Conservation (phyloP, 1,284 basidiomycete species). For the Bjerkandera adusta region DNA sequence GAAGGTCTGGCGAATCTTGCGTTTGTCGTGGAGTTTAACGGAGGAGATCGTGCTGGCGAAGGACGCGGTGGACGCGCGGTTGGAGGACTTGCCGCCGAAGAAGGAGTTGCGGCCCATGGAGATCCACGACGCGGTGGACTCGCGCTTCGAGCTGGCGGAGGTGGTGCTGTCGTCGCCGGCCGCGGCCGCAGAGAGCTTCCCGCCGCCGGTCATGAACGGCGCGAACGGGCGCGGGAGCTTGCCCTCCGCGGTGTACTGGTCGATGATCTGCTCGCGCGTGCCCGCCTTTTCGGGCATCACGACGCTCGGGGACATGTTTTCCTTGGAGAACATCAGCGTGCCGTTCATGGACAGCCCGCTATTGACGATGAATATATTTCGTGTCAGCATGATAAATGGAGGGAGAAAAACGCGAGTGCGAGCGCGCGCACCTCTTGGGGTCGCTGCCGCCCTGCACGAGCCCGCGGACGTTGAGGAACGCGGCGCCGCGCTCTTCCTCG, state of each 20-base stretch:
- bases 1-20: conserved; percentile 62
- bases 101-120: conserved; percentile 33
- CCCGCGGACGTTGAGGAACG: conserved; percentile 48
- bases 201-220: conserved; percentile 33
- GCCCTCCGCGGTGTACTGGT: conserved; percentile 44
- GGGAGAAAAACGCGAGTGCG: not conserved
- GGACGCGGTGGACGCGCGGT: conserved; percentile 20
- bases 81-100: conserved; percentile 30
- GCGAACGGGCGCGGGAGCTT: conserved; percentile 47
- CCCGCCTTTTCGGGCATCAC: conserved; percentile 51
- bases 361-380: conserved; percentile 15
- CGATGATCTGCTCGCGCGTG: conserved; percentile 38
- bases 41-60: conserved; percentile 37
- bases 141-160: conserved; percentile 14
- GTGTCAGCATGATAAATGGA: too few relatives aligned
- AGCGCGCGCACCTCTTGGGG: conserved; percentile 19
- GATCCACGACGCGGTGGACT: conserved; percentile 26
- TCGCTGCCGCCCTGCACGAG: conserved; percentile 34
- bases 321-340: conserved; percentile 40
- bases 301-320: conserved; percentile 41
- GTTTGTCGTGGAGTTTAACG: conserved; percentile 35
- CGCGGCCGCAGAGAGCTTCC: conserved; percentile 1
- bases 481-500: conserved; percentile 36
- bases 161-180: conserved; percentile 9
- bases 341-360: conserved; percentile 13